phyloP scores from a whole-genome alignment of 1,284 basidiomycete genomes.

The Heterobasidion occidentale region DNA sequence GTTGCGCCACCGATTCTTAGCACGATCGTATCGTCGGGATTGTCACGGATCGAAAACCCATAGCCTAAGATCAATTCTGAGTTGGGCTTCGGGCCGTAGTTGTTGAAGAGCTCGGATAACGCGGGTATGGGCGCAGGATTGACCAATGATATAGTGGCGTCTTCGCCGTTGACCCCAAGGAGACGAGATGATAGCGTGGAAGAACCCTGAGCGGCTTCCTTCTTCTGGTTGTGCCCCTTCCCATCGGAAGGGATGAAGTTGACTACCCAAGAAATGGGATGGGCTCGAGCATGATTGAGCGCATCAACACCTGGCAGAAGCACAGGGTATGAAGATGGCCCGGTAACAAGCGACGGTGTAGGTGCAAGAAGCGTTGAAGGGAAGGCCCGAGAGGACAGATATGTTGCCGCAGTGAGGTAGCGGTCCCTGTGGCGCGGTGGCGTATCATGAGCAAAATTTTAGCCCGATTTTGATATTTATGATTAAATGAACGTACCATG shows the following conservation, averaged over 20 bases:
- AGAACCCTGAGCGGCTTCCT: too few species aligned
- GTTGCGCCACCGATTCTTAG: conserved; percentile 58
- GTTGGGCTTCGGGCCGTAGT: conserved; percentile 82
- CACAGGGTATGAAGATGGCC: conserved; percentile 58
- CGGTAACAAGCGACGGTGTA: conserved; percentile 41
- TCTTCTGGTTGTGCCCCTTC: neutral
- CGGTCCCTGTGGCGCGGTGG: conserved; percentile 48
- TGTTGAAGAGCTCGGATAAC: conserved; percentile 76
- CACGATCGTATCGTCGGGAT: conserved; percentile 80
- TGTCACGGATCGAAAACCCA: conserved; percentile 70
- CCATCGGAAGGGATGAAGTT: conserved; percentile 23
- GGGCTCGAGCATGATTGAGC: conserved; percentile 71
- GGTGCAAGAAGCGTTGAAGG: conserved; percentile 70
- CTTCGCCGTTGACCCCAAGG: conserved; percentile 1
- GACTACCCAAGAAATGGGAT: conserved; percentile 75
- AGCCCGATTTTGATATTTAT: too few species aligned
- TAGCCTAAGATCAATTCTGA: conserved; percentile 84
- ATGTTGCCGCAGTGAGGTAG: conserved; percentile 66
- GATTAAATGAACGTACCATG: conserved; percentile 47
- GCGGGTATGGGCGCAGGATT: conserved; percentile 33
- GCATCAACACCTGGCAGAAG: conserved; percentile 82
- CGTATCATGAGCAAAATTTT: neutral
- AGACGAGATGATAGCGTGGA: neutral
- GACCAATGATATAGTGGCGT: conserved; percentile 27
- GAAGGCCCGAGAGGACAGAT: conserved; percentile 83